Percentiles rank a stretch among this genome's conserved stretches.
Conservation (phyloP, 2,329 filamentous ascomycete genomes). For the Westerdykella sp. region DNA sequence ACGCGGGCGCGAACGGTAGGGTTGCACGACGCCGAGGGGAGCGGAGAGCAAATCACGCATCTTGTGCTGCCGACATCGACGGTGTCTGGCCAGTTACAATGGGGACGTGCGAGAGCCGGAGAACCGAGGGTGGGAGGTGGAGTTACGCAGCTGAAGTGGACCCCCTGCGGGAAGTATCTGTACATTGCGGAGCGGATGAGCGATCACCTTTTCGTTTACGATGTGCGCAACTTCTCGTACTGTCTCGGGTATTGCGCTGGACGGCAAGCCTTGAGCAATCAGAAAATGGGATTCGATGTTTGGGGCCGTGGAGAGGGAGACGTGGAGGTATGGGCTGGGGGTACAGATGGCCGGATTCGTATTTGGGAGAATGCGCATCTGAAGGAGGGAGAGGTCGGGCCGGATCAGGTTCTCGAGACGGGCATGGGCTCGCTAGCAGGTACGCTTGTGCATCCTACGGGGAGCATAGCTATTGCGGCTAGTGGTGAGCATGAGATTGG, state of each 20-base stretch:
- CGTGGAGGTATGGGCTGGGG: constrained; percentile 54
- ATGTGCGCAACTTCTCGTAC: constrained; percentile 50
- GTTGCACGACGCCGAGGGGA: constrained; percentile 48
- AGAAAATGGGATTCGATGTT: constrained; percentile 53
- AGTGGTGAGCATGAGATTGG: constrained; percentile 12
- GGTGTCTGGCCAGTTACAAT: constrained; percentile 8
- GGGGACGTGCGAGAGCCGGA: constrained; percentile 19
- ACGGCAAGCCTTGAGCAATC: constrained; percentile 44
- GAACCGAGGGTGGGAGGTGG: constrained; percentile 41
- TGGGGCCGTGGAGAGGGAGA: constrained; percentile 13
- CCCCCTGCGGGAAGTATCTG: constrained; percentile 52
- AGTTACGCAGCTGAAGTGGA: constrained; percentile 53
- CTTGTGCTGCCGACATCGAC: constrained; percentile 39
- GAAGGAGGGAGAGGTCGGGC: constrained; percentile 28
- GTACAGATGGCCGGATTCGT: constrained; percentile 50
- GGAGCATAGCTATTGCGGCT: constrained; percentile 19
- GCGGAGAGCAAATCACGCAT: constrained; percentile 46
- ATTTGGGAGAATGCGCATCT: constrained; percentile 32
- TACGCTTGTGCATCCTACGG: constrained; percentile 20
- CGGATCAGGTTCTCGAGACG: constrained; percentile 30
- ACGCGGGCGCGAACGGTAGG: constrained; percentile 52
- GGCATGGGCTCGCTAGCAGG: constrained; percentile 15
- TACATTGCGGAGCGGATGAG: constrained; percentile 54
- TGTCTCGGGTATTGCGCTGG: constrained; percentile 46
- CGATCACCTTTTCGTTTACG: constrained; percentile 52